Evolutionary conservation across 805 yeast species (phyloP).

Genomic region (Clavispora carvajalis): DNA sequence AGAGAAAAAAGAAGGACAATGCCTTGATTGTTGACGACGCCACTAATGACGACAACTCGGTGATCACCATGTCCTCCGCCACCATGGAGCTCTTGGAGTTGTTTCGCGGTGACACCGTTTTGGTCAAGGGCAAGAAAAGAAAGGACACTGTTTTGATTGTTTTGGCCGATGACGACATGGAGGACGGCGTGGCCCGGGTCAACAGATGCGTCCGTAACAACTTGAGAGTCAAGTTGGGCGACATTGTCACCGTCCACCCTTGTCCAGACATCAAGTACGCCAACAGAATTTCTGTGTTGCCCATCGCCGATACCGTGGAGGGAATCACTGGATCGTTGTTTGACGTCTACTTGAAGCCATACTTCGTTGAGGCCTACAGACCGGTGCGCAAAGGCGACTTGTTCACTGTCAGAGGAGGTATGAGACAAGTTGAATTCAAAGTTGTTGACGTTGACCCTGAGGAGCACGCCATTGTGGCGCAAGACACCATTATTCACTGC

Average conservation of each 20-base stretch:
- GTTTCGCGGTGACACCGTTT: constrained; percentile 96
- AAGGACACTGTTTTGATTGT: constrained; percentile 96
- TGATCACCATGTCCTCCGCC: constrained; percentile 88
- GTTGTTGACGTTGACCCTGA: constrained; percentile 98
- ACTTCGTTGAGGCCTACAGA: constrained; percentile 97
- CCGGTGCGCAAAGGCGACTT: constrained; percentile 98
- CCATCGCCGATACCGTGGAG: constrained; percentile 97
- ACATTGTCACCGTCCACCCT: constrained; percentile 83
- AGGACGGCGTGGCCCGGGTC: constrained; percentile 89
- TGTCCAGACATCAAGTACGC: constrained; percentile 99
- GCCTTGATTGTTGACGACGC: constrained; percentile 96
- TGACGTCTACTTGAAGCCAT: constrained; percentile 94
- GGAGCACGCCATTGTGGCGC: constrained; percentile 96
- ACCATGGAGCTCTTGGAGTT: constrained; percentile 93
- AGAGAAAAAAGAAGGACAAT: constrained; percentile 97
- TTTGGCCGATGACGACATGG: constrained; percentile 92
- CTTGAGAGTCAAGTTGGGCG: constrained; percentile 90
- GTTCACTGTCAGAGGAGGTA: constrained; percentile 95
- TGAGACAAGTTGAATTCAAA: constrained; percentile 98
- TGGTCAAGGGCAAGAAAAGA: constrained; percentile 96
- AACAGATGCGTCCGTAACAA: constrained; percentile 96
- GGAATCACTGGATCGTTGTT: constrained; percentile 95
- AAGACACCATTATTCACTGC: constrained; percentile 95
- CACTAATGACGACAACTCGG: constrained; percentile 93
- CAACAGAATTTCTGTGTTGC: constrained; percentile 86